These are phyloP conservation scores for Posidonia oceanica DNA, from an alignment of 116 monocot genomes.

Conservation along the genomic window DNA sequence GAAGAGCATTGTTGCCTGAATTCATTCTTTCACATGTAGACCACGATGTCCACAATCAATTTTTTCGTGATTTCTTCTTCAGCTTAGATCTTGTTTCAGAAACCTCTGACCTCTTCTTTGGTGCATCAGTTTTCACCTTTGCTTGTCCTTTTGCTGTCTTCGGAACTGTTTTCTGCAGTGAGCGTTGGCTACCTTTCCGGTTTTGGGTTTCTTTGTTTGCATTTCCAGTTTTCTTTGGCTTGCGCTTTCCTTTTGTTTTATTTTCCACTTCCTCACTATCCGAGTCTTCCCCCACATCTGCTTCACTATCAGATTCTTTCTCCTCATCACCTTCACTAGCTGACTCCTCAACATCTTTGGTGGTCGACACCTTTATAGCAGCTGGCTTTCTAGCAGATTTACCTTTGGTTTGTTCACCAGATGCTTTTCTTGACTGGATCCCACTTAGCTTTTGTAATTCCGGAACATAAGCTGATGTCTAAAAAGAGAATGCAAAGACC, in stretches of 20 bases:
- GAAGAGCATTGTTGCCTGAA: too few relatives aligned
- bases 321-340: conserved; percentile 4
- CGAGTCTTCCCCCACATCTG: neutral
- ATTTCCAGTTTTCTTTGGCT: neutral
- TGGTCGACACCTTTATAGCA: neutral
- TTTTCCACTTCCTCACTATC: neutral
- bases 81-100: neutral
- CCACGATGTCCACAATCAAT: neutral
- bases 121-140: neutral
- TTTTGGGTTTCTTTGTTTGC: conserved; percentile 1
- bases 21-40: too few relatives aligned
- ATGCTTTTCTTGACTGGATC: conserved; percentile 17
- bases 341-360: neutral
- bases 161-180: neutral
- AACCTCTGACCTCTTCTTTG: neutral
- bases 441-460: conserved; percentile 68
- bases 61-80: conserved; percentile 1
- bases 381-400: conserved; percentile 10
- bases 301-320: conserved; percentile 2
- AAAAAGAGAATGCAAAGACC: conserved; percentile 10
- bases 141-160: neutral
- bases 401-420: conserved; percentile 22
- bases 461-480: conserved; percentile 88
- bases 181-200: neutral
- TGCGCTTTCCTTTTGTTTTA: neutral